phyloP scores from a whole-genome alignment of 768 basidiomycete genomes.

The Cyathus striatus region DNA sequence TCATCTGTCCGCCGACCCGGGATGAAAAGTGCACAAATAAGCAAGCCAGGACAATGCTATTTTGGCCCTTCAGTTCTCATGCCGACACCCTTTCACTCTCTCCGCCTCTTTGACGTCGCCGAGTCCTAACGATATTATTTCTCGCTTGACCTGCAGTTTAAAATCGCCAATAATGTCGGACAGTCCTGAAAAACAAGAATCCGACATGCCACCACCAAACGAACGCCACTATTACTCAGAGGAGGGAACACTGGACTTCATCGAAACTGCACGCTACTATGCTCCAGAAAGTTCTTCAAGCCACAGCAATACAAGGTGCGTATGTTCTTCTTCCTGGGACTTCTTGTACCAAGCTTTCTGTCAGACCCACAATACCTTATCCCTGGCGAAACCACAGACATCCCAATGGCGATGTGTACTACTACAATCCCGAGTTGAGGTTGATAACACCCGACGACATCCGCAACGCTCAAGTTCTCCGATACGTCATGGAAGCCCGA shows the following conservation, averaged over 20 bases:
- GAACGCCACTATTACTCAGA: too few relatives aligned
- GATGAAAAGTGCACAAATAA: not conserved
- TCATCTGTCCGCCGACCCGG: not conserved
- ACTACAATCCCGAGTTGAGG: constrained; percentile 26
- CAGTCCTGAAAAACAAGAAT: too few relatives aligned
- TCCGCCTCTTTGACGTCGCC: not conserved
- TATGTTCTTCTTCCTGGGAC: not conserved
- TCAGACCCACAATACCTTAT: not conserved
- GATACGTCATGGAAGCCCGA: constrained; percentile 26
- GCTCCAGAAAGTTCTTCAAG: constrained; percentile 1
- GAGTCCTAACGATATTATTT: not conserved
- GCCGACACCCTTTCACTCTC: not conserved
- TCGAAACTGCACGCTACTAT: constrained; percentile 11
- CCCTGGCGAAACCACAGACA: constrained; percentile 32
- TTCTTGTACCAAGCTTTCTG: not conserved
- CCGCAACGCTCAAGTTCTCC: constrained; percentile 22
- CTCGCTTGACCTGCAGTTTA: too few relatives aligned
- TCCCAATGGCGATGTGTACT: constrained; percentile 44
- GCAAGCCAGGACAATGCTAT: not conserved
- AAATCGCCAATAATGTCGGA: too few relatives aligned
- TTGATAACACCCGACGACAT: constrained; percentile 37
- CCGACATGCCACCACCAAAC: too few relatives aligned
- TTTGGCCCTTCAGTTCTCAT: not conserved
- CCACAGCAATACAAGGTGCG: not conserved
- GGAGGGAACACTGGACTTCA: too few relatives aligned